Base-by-base conservation (phyloP, 495 filamentous ascomycete genomes). In the Endocarpon pusillum region DNA sequence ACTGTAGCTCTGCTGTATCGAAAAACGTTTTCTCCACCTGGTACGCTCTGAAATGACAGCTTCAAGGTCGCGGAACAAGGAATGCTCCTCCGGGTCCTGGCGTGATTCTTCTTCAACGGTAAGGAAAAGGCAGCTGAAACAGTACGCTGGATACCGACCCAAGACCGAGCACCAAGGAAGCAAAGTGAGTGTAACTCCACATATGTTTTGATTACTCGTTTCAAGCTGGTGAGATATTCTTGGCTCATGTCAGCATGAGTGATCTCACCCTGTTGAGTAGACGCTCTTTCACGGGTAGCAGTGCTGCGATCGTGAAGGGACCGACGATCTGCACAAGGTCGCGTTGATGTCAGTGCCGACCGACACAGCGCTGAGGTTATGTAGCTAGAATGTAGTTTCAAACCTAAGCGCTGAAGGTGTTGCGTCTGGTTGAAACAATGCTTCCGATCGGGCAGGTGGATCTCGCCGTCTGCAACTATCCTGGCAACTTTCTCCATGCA, bases 311-410 rank as follows among this genome's bases (percentile, higher is more conserved):
- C n/a, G n/a, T n/a, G n/a, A n/a, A n/a, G n/a, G n/a, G n/a, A n/a
- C n/a, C n/a, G n/a, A n/a, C n/a, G n/a, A n/a, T n/a, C 49, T 30
- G 28, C 12, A 14, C 4, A 31, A 14, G 14, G 28, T 14, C 19
- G 12, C 7, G 59, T 58, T 9, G 62, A 59, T 34, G 66, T 69
- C 40, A 75, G 59, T 29, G 69, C 61, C 33, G 67, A 67, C 24
- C 69, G 64, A 46, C 65, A 72, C 36, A 75, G 62, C 45, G 73
- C 69, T 9, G 70, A 73, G 9, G 60, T 54, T 35, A 70, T 61
- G 46, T 72, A 75, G 3, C 67, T 71, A 3, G 61, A 58, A 43
- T 73, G 68, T 7, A 75, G 49, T 42, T 70, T 71, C 1, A 73
- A 43, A 1, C 62, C 62, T 32, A 68, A 61, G 26, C 67, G 57